These are phyloP conservation scores for Tolypocladium ophioglossoides DNA, from an alignment of 2,329 filamentous ascomycete genomes.

Conservation along the genomic window DNA sequence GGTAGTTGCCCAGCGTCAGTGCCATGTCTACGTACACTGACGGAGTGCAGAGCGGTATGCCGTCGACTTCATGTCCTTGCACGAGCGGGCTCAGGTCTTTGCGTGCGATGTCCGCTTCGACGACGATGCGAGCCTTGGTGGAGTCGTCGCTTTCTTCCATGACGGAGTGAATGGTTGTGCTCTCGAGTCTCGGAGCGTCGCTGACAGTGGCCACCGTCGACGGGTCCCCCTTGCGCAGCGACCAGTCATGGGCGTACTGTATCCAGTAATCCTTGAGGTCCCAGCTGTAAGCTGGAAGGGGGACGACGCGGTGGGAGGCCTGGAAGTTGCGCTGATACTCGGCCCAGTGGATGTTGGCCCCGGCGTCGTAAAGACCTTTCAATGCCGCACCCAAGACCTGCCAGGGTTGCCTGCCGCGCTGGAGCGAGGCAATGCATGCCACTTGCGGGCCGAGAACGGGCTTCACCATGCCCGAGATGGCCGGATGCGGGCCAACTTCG, in stretches of 20 bases:
- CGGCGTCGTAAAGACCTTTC: neutral
- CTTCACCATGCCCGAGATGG: slow-evolving; percentile 2
- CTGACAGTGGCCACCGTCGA: neutral
- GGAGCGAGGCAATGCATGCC: slow-evolving; percentile 24
- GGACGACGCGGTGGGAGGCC: slow-evolving; percentile 34
- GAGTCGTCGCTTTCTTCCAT: slow-evolving; percentile 1
- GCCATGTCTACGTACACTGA: slow-evolving; percentile 49
- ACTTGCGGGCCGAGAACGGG: neutral
- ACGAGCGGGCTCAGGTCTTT: slow-evolving; percentile 50
- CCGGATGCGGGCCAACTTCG: slow-evolving; percentile 1
- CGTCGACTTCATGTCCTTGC: slow-evolving; percentile 58
- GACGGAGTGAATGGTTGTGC: slow-evolving; percentile 7
- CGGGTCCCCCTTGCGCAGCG: slow-evolving; percentile 43
- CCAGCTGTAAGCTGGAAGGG: slow-evolving; percentile 58
- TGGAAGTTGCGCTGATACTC: slow-evolving; percentile 48
- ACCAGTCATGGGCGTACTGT: slow-evolving; percentile 43
- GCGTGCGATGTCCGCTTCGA: slow-evolving; percentile 56
- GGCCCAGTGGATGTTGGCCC: slow-evolving; percentile 47
- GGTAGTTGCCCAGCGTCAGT: slow-evolving; percentile 51
- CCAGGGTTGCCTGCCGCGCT: slow-evolving; percentile 38
- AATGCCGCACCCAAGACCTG: neutral
- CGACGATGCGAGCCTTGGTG: slow-evolving; percentile 39
- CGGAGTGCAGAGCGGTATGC: slow-evolving; percentile 54
- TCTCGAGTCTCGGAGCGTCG: slow-evolving; percentile 37
- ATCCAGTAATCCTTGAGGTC: slow-evolving; percentile 62